Conservation (phyloP, 2,329 filamentous ascomycete genomes). For the Aspergillus sp. region DNA sequence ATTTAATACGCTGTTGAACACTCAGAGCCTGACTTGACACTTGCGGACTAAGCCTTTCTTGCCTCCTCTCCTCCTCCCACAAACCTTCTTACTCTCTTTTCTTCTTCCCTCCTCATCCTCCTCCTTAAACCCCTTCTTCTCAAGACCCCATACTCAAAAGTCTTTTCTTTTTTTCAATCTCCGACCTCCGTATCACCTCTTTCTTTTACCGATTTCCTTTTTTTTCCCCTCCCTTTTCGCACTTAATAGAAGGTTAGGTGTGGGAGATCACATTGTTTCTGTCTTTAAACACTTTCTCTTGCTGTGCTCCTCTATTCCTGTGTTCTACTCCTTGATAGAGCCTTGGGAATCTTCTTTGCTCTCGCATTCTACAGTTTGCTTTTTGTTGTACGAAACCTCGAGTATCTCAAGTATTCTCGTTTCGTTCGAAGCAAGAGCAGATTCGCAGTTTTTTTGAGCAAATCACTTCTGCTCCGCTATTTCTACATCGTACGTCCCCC, state of each 20-base stretch:
- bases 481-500: conserved; percentile 12
- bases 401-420: conserved; percentile 3
- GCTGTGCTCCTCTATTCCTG: conserved; percentile 27
- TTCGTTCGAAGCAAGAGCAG: conserved; percentile 5
- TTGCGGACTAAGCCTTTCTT: conserved; percentile 19
- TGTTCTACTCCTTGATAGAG: conserved; percentile 24
- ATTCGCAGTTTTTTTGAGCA: conserved; percentile 6
- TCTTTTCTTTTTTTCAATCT: conserved; percentile 15
- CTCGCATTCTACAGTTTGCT: conserved; percentile 24
- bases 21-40: not conserved
- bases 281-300: conserved; percentile 28
- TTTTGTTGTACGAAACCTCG: conserved; percentile 13
- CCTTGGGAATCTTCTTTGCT: conserved; percentile 22
- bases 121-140: conserved; percentile 10
- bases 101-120: conserved; percentile 27
- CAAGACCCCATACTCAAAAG: conserved; percentile 11
- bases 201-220: conserved; percentile 16
- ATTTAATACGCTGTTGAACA: conserved; percentile 6
- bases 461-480: not conserved
- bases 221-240: conserved; percentile 15
- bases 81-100: conserved; percentile 20
- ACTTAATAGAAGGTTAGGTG: conserved; percentile 28
- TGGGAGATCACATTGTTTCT: conserved; percentile 27
- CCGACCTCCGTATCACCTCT: conserved; percentile 11
- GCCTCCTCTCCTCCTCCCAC: conserved; percentile 17